These are phyloP conservation scores for Pseudogymnoascus sp. DNA, from an alignment of 2,329 filamentous ascomycete genomes.

Conservation along the genomic window DNA sequence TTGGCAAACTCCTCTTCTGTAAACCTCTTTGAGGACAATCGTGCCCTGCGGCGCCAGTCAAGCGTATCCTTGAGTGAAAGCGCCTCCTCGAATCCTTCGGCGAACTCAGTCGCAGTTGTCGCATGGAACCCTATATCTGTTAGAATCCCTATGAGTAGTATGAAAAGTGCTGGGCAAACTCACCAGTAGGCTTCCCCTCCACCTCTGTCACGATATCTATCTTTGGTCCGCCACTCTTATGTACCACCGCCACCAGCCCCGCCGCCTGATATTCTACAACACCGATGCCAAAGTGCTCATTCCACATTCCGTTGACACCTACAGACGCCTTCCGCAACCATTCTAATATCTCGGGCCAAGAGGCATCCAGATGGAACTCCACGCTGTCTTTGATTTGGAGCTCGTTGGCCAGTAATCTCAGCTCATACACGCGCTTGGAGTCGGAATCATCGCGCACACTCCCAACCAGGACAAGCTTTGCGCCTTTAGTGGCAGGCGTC, in stretches of 20 bases:
- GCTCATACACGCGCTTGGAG: conserved; percentile 75
- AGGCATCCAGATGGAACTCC: conserved; percentile 80
- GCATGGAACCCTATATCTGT: conserved; percentile 66
- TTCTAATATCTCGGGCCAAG: conserved; percentile 77
- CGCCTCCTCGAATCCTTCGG: conserved; percentile 69
- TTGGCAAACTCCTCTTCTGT: conserved; percentile 77
- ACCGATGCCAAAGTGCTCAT: conserved; percentile 97
- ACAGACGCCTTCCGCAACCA: conserved; percentile 71
- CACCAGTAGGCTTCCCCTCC: conserved; percentile 70
- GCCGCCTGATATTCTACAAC: conserved; percentile 98
- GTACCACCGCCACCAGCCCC: conserved; percentile 84
- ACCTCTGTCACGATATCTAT: conserved; percentile 81
- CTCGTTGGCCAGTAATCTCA: conserved; percentile 79
- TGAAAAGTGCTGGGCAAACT: conserved; percentile 19
- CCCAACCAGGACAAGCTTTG: conserved; percentile 76
- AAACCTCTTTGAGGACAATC: conserved; percentile 73
- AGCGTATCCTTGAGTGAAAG: conserved; percentile 58
- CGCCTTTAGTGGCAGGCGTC: conserved; percentile 40
- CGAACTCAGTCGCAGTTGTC: conserved; percentile 69
- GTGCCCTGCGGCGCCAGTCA: conserved; percentile 66
- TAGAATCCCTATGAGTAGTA: not conserved
- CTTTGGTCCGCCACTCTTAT: conserved; percentile 87
- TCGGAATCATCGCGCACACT: conserved; percentile 83
- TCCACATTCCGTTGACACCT: conserved; percentile 98
- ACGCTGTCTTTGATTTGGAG: conserved; percentile 76